Percentiles rank a stretch among this genome's conserved stretches.
phyloP scores from a whole-genome alignment of 179 eudicot genomes.

The Beta corolliflora region DNA sequence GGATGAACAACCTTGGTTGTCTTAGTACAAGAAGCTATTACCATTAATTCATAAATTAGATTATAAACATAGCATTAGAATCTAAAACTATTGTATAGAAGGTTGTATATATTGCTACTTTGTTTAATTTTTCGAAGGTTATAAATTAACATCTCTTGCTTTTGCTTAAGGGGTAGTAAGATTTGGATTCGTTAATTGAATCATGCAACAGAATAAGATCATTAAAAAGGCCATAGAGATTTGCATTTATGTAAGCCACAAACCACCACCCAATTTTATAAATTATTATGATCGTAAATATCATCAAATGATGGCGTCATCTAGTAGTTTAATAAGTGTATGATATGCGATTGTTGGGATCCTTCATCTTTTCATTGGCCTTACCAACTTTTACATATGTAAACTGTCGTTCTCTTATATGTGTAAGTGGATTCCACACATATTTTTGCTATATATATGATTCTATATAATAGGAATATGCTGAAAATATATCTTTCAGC shows the following conservation, averaged over 20 bases:
- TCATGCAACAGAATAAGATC: constrained; percentile 32
- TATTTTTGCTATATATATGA: neutral
- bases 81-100: neutral
- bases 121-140: too few species aligned
- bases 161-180: constrained; percentile 21
- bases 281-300: neutral
- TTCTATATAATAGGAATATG: neutral
- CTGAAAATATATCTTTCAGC: neutral
- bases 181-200: constrained; percentile 24
- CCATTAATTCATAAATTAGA: too few species aligned
- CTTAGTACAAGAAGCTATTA: too few species aligned
- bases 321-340: neutral
- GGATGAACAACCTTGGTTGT: too few species aligned
- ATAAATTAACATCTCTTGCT: neutral
- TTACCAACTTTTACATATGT: neutral
- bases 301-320: constrained; percentile 4
- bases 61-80: too few species aligned
- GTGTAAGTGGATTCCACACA: constrained; percentile 9
- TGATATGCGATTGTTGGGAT: neutral
- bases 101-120: neutral
- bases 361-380: constrained; percentile 11
- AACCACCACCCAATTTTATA: neutral
- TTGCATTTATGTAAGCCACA: constrained; percentile 7
- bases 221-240: constrained; percentile 14
- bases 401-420: neutral